Percentiles rank a stretch among this genome's conserved stretches.
Conservation (phyloP, 805 yeast species). For the Ogataea polymorpha region DNA sequence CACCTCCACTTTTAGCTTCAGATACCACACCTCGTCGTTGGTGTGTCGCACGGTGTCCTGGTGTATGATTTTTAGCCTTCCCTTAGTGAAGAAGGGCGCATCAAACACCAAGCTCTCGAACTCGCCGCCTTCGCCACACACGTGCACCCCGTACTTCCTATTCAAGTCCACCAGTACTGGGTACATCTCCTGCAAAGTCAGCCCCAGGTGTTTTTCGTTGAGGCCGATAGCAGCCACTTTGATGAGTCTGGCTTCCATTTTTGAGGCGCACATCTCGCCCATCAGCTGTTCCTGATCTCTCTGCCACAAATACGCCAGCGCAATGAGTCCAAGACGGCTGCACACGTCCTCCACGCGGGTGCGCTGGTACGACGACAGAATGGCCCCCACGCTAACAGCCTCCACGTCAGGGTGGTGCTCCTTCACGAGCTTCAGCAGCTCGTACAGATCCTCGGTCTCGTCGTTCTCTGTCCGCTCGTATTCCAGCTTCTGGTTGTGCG, state of each 20-base stretch:
- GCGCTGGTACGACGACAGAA: constrained; percentile 90
- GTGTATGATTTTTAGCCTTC: constrained; percentile 42
- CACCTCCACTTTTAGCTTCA: constrained; percentile 52
- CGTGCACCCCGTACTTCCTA: constrained; percentile 71
- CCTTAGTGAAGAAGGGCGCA: constrained; percentile 74
- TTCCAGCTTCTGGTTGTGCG: constrained; percentile 65
- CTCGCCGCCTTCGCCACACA: constrained; percentile 99
- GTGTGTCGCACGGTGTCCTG: constrained; percentile 43
- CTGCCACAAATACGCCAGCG: constrained; percentile 87
- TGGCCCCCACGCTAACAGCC: constrained; percentile 95
- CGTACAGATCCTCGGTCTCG: constrained; percentile 82
- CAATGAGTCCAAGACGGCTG: constrained; percentile 60
- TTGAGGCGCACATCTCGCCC: constrained; percentile 71
- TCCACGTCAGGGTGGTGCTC: constrained; percentile 63
- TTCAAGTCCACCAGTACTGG: constrained; percentile 60
- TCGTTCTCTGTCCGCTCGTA: constrained; percentile 66
- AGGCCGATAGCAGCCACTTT: constrained; percentile 95
- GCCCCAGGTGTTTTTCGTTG: constrained; percentile 62
- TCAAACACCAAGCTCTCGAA: constrained; percentile 91
- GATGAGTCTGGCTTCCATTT: constrained; percentile 75
- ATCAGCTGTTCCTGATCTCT: constrained; percentile 75
- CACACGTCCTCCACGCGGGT: constrained; percentile 93
- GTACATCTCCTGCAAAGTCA: constrained; percentile 56
- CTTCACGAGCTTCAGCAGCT: constrained; percentile 48
- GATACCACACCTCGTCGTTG: constrained; percentile 68